Evolutionary conservation across 2,329 filamentous ascomycete genomes (phyloP), one percentile per base, ranked within the genome.

Genomic region (Pleurostoma richardsiae): DNA sequence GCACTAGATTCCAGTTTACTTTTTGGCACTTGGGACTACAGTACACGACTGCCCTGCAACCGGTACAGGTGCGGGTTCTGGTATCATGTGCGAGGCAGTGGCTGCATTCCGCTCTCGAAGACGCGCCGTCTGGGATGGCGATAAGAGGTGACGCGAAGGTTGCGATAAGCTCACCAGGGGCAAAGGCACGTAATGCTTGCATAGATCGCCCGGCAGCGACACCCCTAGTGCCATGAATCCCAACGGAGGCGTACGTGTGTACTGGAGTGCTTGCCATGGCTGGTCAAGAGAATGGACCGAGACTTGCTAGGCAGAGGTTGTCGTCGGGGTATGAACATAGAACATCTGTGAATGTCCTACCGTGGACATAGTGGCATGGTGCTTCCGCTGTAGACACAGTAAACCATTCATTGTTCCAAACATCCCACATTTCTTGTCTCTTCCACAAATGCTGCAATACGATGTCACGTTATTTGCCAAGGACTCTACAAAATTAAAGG

Each of bases 11-110:
- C 80, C 81, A 84, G 57, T 77, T 72, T 3, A 69, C 64, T 28
- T 65, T 64, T 62, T 85, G 81, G 62, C 81, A 85, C 4, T 58
- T 52, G 6, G 64, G 47, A 43, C 68, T 66, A 64, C 81, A 85
- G 67, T 85, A 85, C 29, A 66, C 69, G 4, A 71, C 70, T 2
- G 72, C 66, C 29, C 66, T 71, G 64, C 81, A 85, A 42, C 68
- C 73, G 0, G 73, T 72, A 61, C 81, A 85, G 27, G 70, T 66
- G 28, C 59, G 59, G 19, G 52, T 54, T 29, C 54, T 43, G 28
- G 30, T 44, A 41, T 41, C 36, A 39, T 44, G 54, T 45, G 39
- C 33, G 29, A 80, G 66, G 60, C 78, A 82, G 64, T 72, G 63
- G 51, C 70, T 70, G 66, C 79, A 83, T 30, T 71, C 66, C 11